phyloP scores from a whole-genome alignment of 2,329 filamentous ascomycete genomes.

The Fusarium phyllophilum region DNA sequence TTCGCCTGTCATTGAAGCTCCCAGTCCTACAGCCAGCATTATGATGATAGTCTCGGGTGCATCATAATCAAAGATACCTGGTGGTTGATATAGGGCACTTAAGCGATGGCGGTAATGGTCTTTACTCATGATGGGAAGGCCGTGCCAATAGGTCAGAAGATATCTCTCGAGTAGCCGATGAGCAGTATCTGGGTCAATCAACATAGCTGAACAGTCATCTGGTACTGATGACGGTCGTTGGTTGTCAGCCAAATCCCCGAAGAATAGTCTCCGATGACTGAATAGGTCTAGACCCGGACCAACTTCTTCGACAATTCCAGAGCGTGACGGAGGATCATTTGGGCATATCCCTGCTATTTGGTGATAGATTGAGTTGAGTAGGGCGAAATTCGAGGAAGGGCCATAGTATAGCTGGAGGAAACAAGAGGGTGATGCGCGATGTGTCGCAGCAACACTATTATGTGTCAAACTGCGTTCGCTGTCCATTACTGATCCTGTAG shows the following conservation, averaged over 20 bases:
- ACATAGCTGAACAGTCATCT: slow-evolving; percentile 44
- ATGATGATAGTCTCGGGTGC: slow-evolving; percentile 50
- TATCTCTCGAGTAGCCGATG: slow-evolving; percentile 52
- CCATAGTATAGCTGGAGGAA: slow-evolving; percentile 58
- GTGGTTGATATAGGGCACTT: slow-evolving; percentile 48
- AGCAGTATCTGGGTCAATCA: slow-evolving; percentile 53
- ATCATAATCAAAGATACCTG: slow-evolving; percentile 47
- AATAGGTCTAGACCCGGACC: slow-evolving; percentile 48
- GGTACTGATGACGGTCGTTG: slow-evolving; percentile 42
- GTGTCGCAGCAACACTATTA: slow-evolving; percentile 57
- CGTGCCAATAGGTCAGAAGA: slow-evolving; percentile 53
- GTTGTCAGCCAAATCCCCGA: slow-evolving; percentile 51
- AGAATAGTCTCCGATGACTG: slow-evolving; percentile 45
- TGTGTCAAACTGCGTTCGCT: slow-evolving; percentile 48
- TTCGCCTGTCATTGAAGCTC: slow-evolving; percentile 52
- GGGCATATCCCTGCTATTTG: slow-evolving; percentile 46
- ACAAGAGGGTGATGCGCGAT: slow-evolving; percentile 56
- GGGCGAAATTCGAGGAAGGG: slow-evolving; percentile 57
- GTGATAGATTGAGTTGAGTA: slow-evolving; percentile 49
- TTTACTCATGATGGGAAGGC: slow-evolving; percentile 50
- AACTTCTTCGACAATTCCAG: slow-evolving; percentile 45
- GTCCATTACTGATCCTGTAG: slow-evolving; percentile 22
- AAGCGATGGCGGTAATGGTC: slow-evolving; percentile 49
- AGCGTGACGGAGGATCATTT: slow-evolving; percentile 33
- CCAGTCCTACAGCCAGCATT: slow-evolving; percentile 51